Base-by-base conservation (phyloP, 371 early-diverging fungal genomes). In the Mortierella sp. region DNA sequence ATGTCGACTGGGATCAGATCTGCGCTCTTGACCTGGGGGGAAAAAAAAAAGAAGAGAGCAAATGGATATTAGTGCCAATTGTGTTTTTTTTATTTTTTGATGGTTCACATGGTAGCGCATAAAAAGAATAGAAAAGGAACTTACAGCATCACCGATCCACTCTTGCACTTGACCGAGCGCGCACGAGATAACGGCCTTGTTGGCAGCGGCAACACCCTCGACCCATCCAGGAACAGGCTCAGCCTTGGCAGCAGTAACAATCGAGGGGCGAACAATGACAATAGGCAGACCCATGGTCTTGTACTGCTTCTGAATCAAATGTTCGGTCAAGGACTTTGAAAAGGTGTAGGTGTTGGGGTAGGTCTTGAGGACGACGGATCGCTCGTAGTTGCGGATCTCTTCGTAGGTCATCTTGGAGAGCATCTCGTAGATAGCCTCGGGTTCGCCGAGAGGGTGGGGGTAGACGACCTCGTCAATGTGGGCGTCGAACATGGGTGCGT, bases 161-260 rank as follows among this genome's bases (percentile, higher is more conserved):
- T 83, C 81, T 75, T 83, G 81, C 31, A 82, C 87, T 43, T 81
- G 87, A 16, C 80, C 81, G 37, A 80, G 81, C 0, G 81, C 84
- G 55, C 83, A 86, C 24, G 84, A 86, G 26, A 83, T 50, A 8
- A 86, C 81, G 6, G 84, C 82, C 70, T 78, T 86, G 79, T 92
- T 92, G 8, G 90, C 88, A 24, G 91, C 92, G 43, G 91, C 90
- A 10, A 90, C 90, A n/a, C 92, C 91, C 76, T 93, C 93, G 19
- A 93, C 93, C 93, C 93, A 93, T 40, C 92, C 93, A n/a, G 90
- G 88, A 11, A 93, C 82, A 19, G 93, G 93, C 59, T 92, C 92
- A 10, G 54, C 74, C 11, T 88, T 80, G 72, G 91, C 89, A 2
- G 92, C 91, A 19, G 92, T 91, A 43, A 93, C 89, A 57, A 91